Evolutionary conservation across 169 alveolate species (phyloP), one percentile per base, ranked within the genome.

Genomic region (Plasmodium falciparum): DNA sequence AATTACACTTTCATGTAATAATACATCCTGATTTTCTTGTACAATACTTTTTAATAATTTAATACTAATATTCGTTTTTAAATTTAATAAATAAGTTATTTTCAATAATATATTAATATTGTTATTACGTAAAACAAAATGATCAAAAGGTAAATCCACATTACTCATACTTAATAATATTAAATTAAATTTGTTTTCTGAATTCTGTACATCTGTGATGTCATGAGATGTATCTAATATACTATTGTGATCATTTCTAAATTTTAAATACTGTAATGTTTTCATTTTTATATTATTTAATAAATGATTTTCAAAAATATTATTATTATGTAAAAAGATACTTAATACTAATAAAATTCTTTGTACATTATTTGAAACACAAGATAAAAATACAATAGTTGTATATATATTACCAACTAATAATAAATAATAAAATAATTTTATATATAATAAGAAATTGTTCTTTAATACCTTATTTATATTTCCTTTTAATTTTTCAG

Each of bases 231-330:
- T 47, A 58, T 80, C 49, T 15, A 80, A 22, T 69, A 80, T 67
- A 26, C 66, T 20, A 61, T 33, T 66, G 39, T 66, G 56, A 12
- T 80, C 80, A 80, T 52, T 80, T 80, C 58, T 26, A 9, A 80
- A 80, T 54, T 86, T 86, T 65, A 86, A 72, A 86, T 71, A 86
- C 3, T 62, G 33, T 33, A 86, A 72, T 24, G 92, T 86, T 54
- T 72, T 72, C 43, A 61, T 59, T 72, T 86, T 86, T 71, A 86
- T 86, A 86, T 70, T 72, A 86, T 86, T 86, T 74, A 86, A 86
- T 29, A 62, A 7, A 6, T 26, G 66, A 61, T 70, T 86, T 54
- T 70, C 86, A 73, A 86, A 72, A 65, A 86, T 63, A 52, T 86
- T 61, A 54, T 72, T 86, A 33, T 86, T 70, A 43, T 86, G 92